Conservation (phyloP, 2,329 filamentous ascomycete genomes). For the Aspergillus pseudonomiae region DNA sequence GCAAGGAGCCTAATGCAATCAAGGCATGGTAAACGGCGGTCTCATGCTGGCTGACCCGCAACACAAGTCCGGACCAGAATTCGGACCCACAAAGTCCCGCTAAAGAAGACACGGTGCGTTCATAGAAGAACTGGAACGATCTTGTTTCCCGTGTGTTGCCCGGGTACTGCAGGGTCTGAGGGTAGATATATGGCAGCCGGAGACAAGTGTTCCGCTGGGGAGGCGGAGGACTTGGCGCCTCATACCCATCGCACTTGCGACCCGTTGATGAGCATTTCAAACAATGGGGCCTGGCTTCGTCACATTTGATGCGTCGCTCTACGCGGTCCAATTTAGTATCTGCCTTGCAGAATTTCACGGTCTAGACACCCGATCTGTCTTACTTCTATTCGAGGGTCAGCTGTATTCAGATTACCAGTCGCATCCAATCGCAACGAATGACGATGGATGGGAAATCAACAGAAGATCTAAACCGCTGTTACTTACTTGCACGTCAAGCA, state of each 20-base stretch:
- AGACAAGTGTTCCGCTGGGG: neutral
- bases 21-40: slow-evolving; percentile 29
- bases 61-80: slow-evolving; percentile 29
- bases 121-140: neutral
- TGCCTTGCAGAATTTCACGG: neutral
- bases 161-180: neutral
- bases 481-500: neutral
- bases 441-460: neutral
- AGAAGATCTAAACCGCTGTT: too few species aligned
- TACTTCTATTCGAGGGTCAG: neutral
- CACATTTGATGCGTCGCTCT: slow-evolving; percentile 37
- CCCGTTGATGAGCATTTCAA: slow-evolving; percentile 34
- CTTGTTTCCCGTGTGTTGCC: neutral
- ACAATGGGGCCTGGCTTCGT: slow-evolving; percentile 35
- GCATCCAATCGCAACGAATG: neutral
- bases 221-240: slow-evolving; percentile 5
- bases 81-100: slow-evolving; percentile 24
- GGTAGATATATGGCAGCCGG: neutral
- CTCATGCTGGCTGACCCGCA: slow-evolving; percentile 30
- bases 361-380: neutral
- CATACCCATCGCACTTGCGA: slow-evolving; percentile 36
- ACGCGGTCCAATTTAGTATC: neutral
- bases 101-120: neutral
- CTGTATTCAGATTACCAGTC: neutral
- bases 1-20: slow-evolving; percentile 33